These are phyloP conservation scores for Heimioporus retisporus DNA, from an alignment of 1,284 basidiomycete genomes.

Conservation along the genomic window DNA sequence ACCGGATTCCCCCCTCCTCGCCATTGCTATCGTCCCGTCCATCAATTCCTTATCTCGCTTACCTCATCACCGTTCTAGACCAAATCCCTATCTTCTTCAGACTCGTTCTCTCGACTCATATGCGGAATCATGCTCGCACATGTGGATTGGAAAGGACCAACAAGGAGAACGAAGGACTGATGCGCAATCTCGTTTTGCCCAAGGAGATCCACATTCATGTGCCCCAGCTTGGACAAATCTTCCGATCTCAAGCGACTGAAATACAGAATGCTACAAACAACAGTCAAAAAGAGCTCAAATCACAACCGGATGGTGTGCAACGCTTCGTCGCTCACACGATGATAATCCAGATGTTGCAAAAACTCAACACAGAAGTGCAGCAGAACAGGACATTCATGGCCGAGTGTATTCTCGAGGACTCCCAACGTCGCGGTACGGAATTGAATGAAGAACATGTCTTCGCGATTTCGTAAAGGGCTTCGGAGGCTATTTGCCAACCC, in stretches of 20 bases:
- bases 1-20: too few relatives aligned
- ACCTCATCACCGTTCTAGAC: too few relatives aligned
- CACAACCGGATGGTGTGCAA: slow-evolving; percentile 7
- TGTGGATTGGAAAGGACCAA: slow-evolving; percentile 13
- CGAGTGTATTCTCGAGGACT: slow-evolving; percentile 9
- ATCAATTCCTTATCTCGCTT: too few relatives aligned
- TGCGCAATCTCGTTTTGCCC: slow-evolving; percentile 6
- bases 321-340: slow-evolving; percentile 12
- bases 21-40: too few relatives aligned
- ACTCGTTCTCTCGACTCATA: too few relatives aligned
- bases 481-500: slow-evolving; percentile 3
- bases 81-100: too few relatives aligned
- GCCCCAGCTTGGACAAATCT: slow-evolving; percentile 19
- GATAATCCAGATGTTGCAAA: slow-evolving; percentile 13
- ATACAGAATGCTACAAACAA: background rate
- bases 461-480: background rate
- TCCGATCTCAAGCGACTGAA: slow-evolving; percentile 18
- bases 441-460: slow-evolving; percentile 1
- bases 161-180: slow-evolving; percentile 22
- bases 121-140: too few relatives aligned
- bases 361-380: slow-evolving; percentile 22
- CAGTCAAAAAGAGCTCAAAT: background rate
- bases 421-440: background rate
- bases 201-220: slow-evolving; percentile 20
- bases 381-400: slow-evolving; percentile 16